Evolutionary conservation across 805 yeast species (phyloP).

Genomic region (Wickerhamomyces silvicola): DNA sequence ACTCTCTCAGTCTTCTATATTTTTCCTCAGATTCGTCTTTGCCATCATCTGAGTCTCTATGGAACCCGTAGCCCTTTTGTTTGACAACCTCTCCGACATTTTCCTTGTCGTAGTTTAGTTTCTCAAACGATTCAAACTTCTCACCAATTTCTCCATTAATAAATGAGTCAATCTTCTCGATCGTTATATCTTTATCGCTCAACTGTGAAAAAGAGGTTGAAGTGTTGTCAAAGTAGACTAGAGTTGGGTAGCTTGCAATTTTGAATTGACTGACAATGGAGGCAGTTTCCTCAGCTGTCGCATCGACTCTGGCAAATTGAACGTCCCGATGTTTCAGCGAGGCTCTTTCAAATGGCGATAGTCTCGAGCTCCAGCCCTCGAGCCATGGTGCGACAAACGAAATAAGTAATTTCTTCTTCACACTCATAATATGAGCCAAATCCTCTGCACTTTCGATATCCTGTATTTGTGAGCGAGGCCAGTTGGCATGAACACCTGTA

Average conservation of each 20-base stretch:
- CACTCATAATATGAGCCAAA: no score
- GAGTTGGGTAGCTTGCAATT: constrained; percentile 26
- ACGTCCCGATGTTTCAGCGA: constrained; percentile 20
- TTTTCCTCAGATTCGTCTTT: constrained; percentile 11
- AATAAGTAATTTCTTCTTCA: constrained; percentile 18
- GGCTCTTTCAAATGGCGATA: constrained; percentile 26
- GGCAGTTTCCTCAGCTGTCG: constrained; percentile 21
- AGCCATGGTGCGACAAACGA: constrained; percentile 33
- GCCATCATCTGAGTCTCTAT: constrained; percentile 16
- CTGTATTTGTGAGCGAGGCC: no score
- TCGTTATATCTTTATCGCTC: constrained; percentile 17
- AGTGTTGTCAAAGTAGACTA: constrained; percentile 19
- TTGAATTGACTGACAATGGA: constrained; percentile 22
- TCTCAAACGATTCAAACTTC: constrained; percentile 6
- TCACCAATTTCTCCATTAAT: constrained; percentile 24
- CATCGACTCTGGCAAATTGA: constrained; percentile 29
- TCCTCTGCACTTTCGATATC: constrained; percentile 11
- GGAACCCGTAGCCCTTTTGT: constrained; percentile 16
- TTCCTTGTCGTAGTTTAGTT: constrained; percentile 8
- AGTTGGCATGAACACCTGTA: constrained; percentile 28
- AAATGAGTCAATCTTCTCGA: constrained; percentile 21
- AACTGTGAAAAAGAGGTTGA: constrained; percentile 7
- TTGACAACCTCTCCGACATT: constrained; percentile 11
- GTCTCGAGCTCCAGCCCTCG: constrained; percentile 26
- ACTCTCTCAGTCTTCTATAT: constrained; percentile 16